Evolutionary conservation across 768 basidiomycete species (phyloP), one percentile per base, ranked within the genome.

Genomic region (Rossbeevera mucosa): DNA sequence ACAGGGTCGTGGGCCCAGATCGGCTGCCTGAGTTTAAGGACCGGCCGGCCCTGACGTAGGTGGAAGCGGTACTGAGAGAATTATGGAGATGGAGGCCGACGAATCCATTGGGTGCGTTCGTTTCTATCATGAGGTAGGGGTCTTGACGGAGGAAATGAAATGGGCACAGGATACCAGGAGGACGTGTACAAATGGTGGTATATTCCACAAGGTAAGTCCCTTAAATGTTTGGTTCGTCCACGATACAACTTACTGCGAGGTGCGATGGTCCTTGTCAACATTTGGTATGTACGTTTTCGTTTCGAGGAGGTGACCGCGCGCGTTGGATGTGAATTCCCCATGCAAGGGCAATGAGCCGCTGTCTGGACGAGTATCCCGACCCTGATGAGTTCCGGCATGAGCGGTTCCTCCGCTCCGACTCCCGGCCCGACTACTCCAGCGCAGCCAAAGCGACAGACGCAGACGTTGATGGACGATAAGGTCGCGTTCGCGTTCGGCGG

Each of bases 21-120:
- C 45, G 62, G 11, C 42, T 67, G 4, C 69, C 68, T 4, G 57
- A 54, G n/a, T 66, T 64, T 20, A 50, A 47, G 4, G 67, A 71
- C 36, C 50, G 51, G n/a, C 38, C 54, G 7, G 53, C 44, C 6
- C 56, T 69, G 30, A 63, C 67, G 3, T 69, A 65, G 43, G 29
- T 66, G 5, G 57, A 64, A 6, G 63, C 64, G 0, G 28, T 69
- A 7, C 49, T 61, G 21, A 61, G 58, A 29, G 68, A 69, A 40
- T 4, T 45, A 9, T 18, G 59, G 36, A 53, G 67, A 47, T 68
- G 61, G 67, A 49, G 47, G 14, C 53, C 57, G 0, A 21, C 50
- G 24, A 45, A n/a, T 36, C 59, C 52, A 1, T 38, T 59, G 45
- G 51, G 58, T 53, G 20, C 8, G 46, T 51, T 22, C 38, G 7